Evolutionary conservation across 2,329 filamentous ascomycete species (phyloP), one percentile per base, ranked within the genome.

Genomic region (Westerdykella sp.): DNA sequence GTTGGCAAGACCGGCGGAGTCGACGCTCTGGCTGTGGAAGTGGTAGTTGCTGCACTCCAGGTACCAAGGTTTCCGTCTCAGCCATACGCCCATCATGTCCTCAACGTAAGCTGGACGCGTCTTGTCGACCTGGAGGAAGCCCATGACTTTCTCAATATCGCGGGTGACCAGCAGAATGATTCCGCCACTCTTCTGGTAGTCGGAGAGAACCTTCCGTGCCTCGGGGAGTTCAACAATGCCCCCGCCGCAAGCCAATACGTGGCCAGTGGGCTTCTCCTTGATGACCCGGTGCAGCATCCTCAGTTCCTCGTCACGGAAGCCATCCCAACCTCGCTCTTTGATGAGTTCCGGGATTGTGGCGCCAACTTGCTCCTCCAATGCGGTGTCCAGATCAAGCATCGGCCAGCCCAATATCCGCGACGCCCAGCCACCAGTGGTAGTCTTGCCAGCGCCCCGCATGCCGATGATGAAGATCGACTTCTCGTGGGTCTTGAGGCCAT

Each of bases 371-470:
- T 74, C 75, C 67, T 98, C 93, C 13, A 98, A 77, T 60, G 95
- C 88, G 2, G 81, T 80, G 62, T 98, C 93, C 22, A 98, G 76
- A 62, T 98, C 93, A 42, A 94, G 71, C 47, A 95, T 83, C 6
- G 85, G 81, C 61, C 88, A 82, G 39, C 81, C 79, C 1, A 97
- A 73, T 22, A 85, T 78, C 47, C 79, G 79, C 1, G 85, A 83
- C 59, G 93, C 84, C 87, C 90, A 95, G 12, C 80, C 78, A 41
- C 93, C 93, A 30, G 87, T 85, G 0, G 93, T 98, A 0, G 93
- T 96, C 72, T 98, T 98, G 21, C 93, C 93, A 34, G 90, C 93
- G 44, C 93, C 93, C 52, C 93, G 82, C 93, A 98, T 98, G 9
- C 93, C 93, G 53, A 98, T 91, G 47, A 98, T 84, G 69, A 96